Evolutionary conservation across 345 rosid genomes (phyloP), one percentile per base, ranked within the genome.

Genomic region (Ricinus communis): DNA sequence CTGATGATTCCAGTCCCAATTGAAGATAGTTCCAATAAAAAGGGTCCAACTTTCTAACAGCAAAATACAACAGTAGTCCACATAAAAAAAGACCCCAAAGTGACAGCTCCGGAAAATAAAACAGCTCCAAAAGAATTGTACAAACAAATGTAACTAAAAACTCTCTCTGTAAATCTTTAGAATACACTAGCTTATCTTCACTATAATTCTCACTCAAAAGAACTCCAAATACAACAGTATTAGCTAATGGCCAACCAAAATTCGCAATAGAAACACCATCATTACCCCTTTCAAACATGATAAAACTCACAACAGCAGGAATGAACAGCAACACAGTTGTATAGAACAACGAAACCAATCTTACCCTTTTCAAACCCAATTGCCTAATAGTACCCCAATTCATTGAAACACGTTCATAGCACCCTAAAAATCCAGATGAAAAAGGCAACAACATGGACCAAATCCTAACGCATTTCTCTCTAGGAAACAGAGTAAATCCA

Each of bases 361-460:
- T 79, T 73, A 90, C 84, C 72, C 87, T 80, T 79, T 86, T 91
- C 27, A 65, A 85, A 77, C 88, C 96, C 59, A 94, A 73, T 61
- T 87, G 89, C 62, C 81, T 83, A 70, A 88, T 79, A 13, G 89
- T 71, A 12, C 82, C 82, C 91, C 84, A 82, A 58, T 90, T 85
- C 95, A 87, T 80, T 0, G 95, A 88, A 55, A 87, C 82, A 66
- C 87, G 85, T 81, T 94, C 98, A 45, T 88, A 94, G 74, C 87
- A 94, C 31, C 95, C 95, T 73, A 94, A 77, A 40, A 94, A 88
- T 15, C 98, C 98, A 66, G 94, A 88, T 1, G 88, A 78, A 77
- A 91, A 94, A 0, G 98, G 98, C 72, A 94, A 83, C 77, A 91
- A 66, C 96, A 91, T 80, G 14, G 96, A 90, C 98, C 90, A 88